These are phyloP conservation scores for Vickermania ingenoplastis DNA, from an alignment of 208 protist genomes.

Conservation along the genomic window DNA sequence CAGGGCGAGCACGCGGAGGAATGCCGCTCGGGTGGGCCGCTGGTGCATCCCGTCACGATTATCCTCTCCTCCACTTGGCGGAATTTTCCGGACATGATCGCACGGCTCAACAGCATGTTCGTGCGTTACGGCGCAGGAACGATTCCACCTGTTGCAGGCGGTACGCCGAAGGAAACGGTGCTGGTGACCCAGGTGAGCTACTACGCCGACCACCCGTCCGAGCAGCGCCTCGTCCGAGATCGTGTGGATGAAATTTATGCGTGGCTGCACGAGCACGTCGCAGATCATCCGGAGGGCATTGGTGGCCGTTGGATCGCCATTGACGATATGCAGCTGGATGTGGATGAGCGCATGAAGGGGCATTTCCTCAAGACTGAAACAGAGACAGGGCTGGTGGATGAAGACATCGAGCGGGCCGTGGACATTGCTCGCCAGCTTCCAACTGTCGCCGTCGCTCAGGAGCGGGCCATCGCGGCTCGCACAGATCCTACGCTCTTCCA, in stretches of 20 bases:
- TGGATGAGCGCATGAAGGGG: conserved; percentile 59
- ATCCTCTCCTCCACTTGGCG: conserved; percentile 82
- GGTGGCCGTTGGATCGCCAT: conserved; percentile 79
- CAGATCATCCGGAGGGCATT: conserved; percentile 56
- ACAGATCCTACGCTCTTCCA: conserved; percentile 53
- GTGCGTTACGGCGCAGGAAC: conserved; percentile 16
- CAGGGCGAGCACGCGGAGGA: conserved; percentile 16
- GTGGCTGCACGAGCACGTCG: conserved; percentile 69
- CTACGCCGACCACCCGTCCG: conserved; percentile 61
- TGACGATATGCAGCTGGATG: conserved; percentile 84
- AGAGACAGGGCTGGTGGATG: conserved; percentile 54
- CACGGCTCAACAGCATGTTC: conserved; percentile 53
- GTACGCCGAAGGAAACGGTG: conserved; percentile 65
- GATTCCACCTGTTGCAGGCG: conserved; percentile 38
- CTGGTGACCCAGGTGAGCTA: conserved; percentile 59
- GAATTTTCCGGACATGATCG: conserved; percentile 56
- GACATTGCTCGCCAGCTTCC: conserved; percentile 30
- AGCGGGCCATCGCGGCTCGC: conserved; percentile 22
- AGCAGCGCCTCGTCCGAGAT: conserved; percentile 77
- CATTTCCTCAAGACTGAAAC: conserved; percentile 77
- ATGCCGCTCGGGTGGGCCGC: too few relatives aligned
- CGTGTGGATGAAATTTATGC: conserved; percentile 72
- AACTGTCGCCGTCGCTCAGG: conserved; percentile 17
- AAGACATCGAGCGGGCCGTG: conserved; percentile 25
- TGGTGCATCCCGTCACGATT: conserved; percentile 57